These are phyloP conservation scores for Penicillium sp. DNA, from an alignment of 2,329 filamentous ascomycete species.

Conservation along the genomic window DNA sequence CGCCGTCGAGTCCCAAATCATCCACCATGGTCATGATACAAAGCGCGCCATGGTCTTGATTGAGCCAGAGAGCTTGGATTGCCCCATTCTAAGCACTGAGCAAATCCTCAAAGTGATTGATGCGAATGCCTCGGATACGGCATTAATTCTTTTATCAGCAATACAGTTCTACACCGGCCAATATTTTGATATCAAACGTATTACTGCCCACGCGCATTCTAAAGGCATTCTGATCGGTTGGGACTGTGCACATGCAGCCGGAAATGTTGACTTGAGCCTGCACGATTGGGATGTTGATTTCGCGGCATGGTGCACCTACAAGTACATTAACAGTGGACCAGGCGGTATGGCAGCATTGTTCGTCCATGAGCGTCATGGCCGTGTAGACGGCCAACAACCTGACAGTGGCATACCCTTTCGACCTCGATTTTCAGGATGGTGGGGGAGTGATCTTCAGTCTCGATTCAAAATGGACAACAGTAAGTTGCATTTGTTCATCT, in stretches of 20 bases:
- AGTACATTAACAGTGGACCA: constrained; percentile 83
- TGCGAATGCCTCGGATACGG: constrained; percentile 63
- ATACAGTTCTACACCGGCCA: constrained; percentile 93
- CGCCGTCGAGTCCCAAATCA: constrained; percentile 74
- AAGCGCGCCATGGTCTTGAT: constrained; percentile 67
- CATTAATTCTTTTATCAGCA: constrained; percentile 73
- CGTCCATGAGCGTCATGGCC: constrained; percentile 68
- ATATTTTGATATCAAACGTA: constrained; percentile 72
- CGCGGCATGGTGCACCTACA: constrained; percentile 90
- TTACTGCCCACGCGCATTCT: constrained; percentile 69
- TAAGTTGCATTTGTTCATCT: constrained; percentile 11
- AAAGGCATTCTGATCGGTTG: constrained; percentile 71
- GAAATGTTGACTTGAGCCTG: constrained; percentile 71
- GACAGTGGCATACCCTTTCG: constrained; percentile 48
- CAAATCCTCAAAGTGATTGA: constrained; percentile 69
- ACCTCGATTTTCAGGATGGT: constrained; percentile 74
- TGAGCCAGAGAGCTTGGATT: constrained; percentile 51
- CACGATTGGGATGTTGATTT: constrained; percentile 92
- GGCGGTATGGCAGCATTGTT: constrained; percentile 75
- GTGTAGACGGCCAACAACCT: constrained; percentile 32
- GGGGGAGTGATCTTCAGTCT: constrained; percentile 69
- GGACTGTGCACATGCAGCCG: constrained; percentile 82
- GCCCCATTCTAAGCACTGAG: constrained; percentile 61
- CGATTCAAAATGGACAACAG: constrained; percentile 78
- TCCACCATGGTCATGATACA: constrained; percentile 62